phyloP scores from a whole-genome alignment of 768 basidiomycete genomes.

The Pisolithus albus region DNA sequence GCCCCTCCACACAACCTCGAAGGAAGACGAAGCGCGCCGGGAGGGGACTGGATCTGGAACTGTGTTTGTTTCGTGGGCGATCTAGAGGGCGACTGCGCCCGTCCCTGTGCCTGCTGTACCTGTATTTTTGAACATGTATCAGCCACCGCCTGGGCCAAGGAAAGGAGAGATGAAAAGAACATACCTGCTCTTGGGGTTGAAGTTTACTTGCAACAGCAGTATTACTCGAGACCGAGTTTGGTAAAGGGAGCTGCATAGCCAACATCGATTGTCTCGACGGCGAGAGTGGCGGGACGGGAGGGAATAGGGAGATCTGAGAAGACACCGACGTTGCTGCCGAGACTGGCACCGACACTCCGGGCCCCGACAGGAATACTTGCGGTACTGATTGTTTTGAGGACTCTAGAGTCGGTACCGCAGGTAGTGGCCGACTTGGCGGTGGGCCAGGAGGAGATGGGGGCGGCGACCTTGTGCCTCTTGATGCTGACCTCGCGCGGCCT shows the following conservation, averaged over 20 bases:
- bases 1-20: slow-evolving; percentile 26
- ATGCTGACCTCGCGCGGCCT: slow-evolving; percentile 16
- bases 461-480: slow-evolving; percentile 21
- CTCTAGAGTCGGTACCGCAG: slow-evolving; percentile 16
- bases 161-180: neutral
- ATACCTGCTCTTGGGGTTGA: neutral
- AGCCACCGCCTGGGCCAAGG: too few species aligned
- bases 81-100: neutral
- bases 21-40: slow-evolving; percentile 26
- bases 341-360: neutral
- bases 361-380: neutral
- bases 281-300: slow-evolving; percentile 20
- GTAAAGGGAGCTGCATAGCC: slow-evolving; percentile 2
- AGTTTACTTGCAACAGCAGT: slow-evolving; percentile 10
- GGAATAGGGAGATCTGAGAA: slow-evolving; percentile 17
- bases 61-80: neutral
- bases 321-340: neutral
- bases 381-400: neutral
- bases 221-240: slow-evolving; percentile 7
- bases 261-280: slow-evolving; percentile 10
- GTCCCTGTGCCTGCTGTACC: neutral
- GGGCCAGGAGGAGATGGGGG: slow-evolving; percentile 15
- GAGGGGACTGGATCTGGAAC: slow-evolving; percentile 14
- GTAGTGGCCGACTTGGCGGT: slow-evolving; percentile 24
- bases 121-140: neutral